phyloP scores from a whole-genome alignment of 345 rosid genomes.

The Syzygium oleosum region DNA sequence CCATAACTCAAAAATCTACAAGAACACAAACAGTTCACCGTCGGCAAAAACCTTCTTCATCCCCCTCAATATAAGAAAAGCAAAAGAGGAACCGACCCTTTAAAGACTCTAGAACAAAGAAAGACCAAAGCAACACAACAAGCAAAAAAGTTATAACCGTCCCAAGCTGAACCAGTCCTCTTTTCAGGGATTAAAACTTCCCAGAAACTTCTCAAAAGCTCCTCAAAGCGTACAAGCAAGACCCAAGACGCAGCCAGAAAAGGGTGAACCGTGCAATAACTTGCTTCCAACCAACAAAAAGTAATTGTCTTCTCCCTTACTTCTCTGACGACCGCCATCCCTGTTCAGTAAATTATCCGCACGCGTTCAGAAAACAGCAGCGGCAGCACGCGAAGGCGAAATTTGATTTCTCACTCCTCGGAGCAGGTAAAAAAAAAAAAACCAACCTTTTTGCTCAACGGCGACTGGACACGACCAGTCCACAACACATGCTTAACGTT shows the following conservation, averaged over 20 bases:
- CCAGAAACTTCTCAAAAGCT: background rate
- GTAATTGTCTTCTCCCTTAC: background rate
- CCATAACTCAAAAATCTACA: constrained; percentile 42
- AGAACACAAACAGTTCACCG: background rate
- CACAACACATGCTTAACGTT: background rate
- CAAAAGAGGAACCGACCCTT: background rate
- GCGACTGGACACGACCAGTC: background rate
- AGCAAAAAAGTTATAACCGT: background rate
- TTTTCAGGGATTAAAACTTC: background rate
- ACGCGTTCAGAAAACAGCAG: background rate
- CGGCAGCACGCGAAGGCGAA: background rate
- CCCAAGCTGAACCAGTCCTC: background rate
- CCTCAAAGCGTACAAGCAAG: background rate
- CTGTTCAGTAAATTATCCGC: background rate
- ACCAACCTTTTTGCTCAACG: background rate
- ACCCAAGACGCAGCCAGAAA: background rate
- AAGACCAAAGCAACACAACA: background rate
- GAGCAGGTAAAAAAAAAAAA: background rate
- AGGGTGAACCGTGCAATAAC: background rate
- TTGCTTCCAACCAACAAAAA: background rate
- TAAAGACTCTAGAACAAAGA: background rate
- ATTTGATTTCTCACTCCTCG: background rate
- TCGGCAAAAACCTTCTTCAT: background rate
- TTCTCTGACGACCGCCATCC: background rate
- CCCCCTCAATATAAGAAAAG: background rate